Evolutionary conservation across 805 yeast genomes (phyloP), one percentile per base, ranked within the genome.

Genomic region (Ogataea zsoltii): DNA sequence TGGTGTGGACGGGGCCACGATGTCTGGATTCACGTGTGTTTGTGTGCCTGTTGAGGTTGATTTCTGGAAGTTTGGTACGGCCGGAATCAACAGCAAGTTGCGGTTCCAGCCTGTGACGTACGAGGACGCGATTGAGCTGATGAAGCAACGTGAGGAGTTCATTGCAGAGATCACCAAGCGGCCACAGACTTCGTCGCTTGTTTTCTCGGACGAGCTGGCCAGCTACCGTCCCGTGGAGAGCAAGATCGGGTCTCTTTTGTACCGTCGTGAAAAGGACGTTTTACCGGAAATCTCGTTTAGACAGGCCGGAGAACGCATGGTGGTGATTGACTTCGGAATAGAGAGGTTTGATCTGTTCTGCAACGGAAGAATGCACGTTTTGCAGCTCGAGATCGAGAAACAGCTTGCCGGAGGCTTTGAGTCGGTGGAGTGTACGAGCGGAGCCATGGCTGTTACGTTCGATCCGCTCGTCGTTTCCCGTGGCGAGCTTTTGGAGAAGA

Each of bases 41-140:
- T 97, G 95, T 4, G 97, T 92, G 46, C 96, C 94, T 53, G 86
- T 88, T 13, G 96, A 90, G 61, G 88, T 94, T 34, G 99, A 94
- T 70, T 80, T 91, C 83, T 92, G 98, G 97, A 94, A 92, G 71
- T 86, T 92, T 63, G 99, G 99, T 38, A 98, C 94, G 70, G 90
- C 88, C 30, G 90, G 87, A 63, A 97, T 98, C 10, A 97, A 97
- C 62, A 98, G 94, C 62, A 57, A 66, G 36, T 80, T 92, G 46
- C 77, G 77, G 54, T 92, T 94, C 72, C 80, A 82, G 45, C 96
- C 97, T 26, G 74, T 92, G 35, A 60, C 80, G 13, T 85, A 79
- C 57, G 81, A 77, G 21, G 69, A 76, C 48, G 97, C 98, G 4
- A 72, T 85, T 53, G 64, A 63, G 18, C 70, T 91, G 65, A 85